Evolutionary conservation across 2,329 filamentous ascomycete species (phyloP).

Genomic region (Ilyonectria mors-panacis): DNA sequence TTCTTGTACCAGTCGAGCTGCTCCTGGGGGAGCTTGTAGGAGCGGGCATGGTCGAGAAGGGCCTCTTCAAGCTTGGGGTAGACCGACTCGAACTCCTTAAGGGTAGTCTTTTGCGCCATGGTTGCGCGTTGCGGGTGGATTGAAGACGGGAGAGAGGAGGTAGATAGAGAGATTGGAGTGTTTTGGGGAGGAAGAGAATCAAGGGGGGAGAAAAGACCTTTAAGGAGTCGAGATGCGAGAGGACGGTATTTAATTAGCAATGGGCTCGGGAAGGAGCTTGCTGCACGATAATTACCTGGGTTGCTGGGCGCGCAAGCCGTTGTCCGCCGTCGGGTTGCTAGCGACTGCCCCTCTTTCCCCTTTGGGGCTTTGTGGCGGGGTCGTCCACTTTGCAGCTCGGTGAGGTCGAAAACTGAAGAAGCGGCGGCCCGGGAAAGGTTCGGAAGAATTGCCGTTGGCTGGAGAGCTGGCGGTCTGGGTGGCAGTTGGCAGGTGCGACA

Average conservation of each 20-base stretch:
- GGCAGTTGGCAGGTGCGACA: background rate
- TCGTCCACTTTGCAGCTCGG: conserved; percentile 40
- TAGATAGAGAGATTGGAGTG: background rate
- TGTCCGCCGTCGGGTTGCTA: conserved; percentile 1
- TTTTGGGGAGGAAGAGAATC: conserved; percentile 7
- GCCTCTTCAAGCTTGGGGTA: conserved; percentile 90
- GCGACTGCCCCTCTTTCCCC: conserved; percentile 46
- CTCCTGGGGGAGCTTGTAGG: conserved; percentile 86
- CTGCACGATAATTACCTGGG: conserved; percentile 45
- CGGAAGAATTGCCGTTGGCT: conserved; percentile 29
- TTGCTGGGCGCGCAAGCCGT: conserved; percentile 23
- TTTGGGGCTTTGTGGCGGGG: conserved; percentile 30
- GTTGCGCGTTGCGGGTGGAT: conserved; percentile 38
- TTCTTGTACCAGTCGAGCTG: conserved; percentile 90
- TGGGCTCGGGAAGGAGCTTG: conserved; percentile 27
- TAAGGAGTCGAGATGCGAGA: background rate
- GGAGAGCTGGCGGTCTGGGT: conserved; percentile 2
- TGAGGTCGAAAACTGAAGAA: conserved; percentile 44
- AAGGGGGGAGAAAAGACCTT: background rate
- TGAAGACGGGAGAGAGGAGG: conserved; percentile 2
- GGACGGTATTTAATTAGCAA: conserved; percentile 13
- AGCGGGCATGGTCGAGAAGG: conserved; percentile 82
- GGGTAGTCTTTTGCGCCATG: conserved; percentile 81
- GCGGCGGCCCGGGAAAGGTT: conserved; percentile 34
- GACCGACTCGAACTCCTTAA: conserved; percentile 90